Evolutionary conservation across 129 eudicot species (phyloP).

Genomic region (Flaveria bidentis): DNA sequence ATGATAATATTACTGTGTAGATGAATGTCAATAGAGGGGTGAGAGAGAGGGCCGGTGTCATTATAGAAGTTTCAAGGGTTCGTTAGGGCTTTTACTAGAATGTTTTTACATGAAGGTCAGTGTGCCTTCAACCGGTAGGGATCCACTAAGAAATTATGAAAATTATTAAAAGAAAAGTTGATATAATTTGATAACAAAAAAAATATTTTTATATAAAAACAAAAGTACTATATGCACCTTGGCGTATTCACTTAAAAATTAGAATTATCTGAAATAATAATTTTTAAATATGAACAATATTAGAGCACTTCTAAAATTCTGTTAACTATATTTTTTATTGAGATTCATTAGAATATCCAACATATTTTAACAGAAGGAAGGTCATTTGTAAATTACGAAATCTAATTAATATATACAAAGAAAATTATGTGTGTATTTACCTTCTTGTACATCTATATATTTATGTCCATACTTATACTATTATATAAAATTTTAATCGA

Average conservation of each 20-base stretch:
- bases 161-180: background rate
- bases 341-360: background rate
- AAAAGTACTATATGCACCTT: background rate
- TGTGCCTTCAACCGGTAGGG: too few relatives aligned
- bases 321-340: background rate
- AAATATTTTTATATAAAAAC: background rate
- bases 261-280: background rate
- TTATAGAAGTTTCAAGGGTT: too few relatives aligned
- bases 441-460: too few relatives aligned
- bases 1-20: too few relatives aligned
- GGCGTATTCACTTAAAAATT: constrained; percentile 10
- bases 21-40: too few relatives aligned
- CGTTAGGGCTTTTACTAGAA: too few relatives aligned
- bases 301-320: constrained; percentile 16
- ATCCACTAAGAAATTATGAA: background rate
- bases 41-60: too few relatives aligned
- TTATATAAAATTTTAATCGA: too few relatives aligned
- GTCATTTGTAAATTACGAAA: background rate
- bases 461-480: too few relatives aligned
- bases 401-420: too few relatives aligned
- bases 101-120: too few relatives aligned
- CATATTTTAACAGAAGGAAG: background rate
- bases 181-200: background rate
- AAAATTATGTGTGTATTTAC: too few relatives aligned
- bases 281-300: background rate